phyloP scores from a whole-genome alignment of 2,329 filamentous ascomycete species.

The Botryotinia globosa region DNA sequence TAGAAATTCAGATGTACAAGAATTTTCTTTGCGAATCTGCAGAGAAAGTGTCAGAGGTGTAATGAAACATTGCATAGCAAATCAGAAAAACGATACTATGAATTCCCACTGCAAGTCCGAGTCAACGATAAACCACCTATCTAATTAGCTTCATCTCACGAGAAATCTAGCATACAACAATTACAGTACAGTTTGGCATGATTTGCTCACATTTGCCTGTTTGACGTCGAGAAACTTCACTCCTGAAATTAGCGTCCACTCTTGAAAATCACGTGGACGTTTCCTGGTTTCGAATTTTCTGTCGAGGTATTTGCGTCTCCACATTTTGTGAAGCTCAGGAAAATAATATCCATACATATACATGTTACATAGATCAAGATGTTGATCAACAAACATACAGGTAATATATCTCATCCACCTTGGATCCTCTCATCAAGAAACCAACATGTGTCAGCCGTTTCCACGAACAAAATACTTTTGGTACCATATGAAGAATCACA shows the following conservation, averaged over 20 bases:
- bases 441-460: slow-evolving; percentile 53
- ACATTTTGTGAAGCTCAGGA: not conserved
- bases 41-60: not conserved
- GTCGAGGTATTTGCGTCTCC: not conserved
- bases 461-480: slow-evolving; percentile 64
- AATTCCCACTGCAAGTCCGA: not conserved
- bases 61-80: not conserved
- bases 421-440: no score
- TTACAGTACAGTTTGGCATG: not conserved
- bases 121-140: not conserved
- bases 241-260: no score
- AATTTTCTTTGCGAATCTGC: not conserved
- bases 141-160: not conserved
- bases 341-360: not conserved
- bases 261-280: not conserved
- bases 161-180: not conserved
- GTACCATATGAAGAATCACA: slow-evolving; percentile 83
- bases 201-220: not conserved
- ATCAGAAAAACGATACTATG: not conserved
- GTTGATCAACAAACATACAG: slow-evolving; percentile 8
- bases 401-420: not conserved
- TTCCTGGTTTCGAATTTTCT: not conserved
- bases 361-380: not conserved
- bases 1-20: not conserved
- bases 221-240: not conserved